phyloP scores from a whole-genome alignment of 164 flowering plant genomes.

The Amborella trichopoda region DNA sequence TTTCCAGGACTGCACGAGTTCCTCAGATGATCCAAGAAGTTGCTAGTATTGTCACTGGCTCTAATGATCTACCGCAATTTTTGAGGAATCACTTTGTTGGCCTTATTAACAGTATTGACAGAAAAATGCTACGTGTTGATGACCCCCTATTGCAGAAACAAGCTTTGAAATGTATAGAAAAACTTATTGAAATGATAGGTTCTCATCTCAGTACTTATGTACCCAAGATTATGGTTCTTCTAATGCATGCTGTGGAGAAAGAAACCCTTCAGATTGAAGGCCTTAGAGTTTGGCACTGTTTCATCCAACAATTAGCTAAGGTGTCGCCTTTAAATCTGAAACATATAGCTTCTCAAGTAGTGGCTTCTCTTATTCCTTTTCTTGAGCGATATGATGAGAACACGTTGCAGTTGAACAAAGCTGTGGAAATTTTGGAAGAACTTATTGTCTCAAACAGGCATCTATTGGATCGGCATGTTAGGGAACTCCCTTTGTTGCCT shows the following conservation, averaged over 20 bases:
- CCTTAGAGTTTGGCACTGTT: conserved; percentile 74
- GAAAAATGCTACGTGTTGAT: conserved; percentile 89
- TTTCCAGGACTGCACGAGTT: conserved; percentile 54
- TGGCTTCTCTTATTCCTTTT: conserved; percentile 90
- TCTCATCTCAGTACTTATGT: conserved; percentile 79
- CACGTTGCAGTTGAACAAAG: conserved; percentile 49
- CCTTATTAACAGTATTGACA: conserved; percentile 86
- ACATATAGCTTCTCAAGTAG: conserved; percentile 88
- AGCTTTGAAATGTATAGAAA: conserved; percentile 76
- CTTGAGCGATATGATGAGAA: conserved; percentile 64
- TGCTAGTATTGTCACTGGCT: conserved; percentile 65
- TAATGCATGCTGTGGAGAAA: conserved; percentile 80
- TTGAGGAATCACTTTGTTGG: conserved; percentile 89
- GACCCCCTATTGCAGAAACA: conserved; percentile 66
- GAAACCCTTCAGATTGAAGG: conserved; percentile 74
- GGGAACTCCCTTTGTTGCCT: conserved; percentile 87
- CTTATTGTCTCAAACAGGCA: conserved; percentile 62
- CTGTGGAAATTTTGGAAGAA: conserved; percentile 79
- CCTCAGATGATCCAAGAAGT: conserved; percentile 81
- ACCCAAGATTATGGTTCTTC: conserved; percentile 97
- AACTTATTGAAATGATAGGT: conserved; percentile 92
- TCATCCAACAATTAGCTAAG: conserved; percentile 53
- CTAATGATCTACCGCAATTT: conserved; percentile 83
- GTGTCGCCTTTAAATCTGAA: conserved; percentile 84
- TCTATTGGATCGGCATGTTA: conserved; percentile 57